phyloP scores from a whole-genome alignment of 257 asterid species.

The Parsonsia alboflavescens region DNA sequence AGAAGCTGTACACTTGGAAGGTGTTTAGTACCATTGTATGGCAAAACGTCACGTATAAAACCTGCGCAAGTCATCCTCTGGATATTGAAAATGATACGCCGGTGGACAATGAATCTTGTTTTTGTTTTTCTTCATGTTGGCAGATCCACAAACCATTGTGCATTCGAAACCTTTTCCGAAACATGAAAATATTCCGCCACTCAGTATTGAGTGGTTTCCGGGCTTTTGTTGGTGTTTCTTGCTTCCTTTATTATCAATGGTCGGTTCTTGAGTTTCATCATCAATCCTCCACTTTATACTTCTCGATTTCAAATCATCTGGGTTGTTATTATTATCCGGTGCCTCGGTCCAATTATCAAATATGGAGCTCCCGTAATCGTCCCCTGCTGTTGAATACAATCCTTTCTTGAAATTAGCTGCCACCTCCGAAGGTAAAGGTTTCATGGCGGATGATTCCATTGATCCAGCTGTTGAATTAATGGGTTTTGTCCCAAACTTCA shows the following conservation, averaged over 20 bases:
- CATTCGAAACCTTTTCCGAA: constrained; percentile 55
- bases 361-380: constrained; percentile 53
- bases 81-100: constrained; percentile 8
- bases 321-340: constrained; percentile 17
- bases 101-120: constrained; percentile 12
- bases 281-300: constrained; percentile 20
- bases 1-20: neutral
- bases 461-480: constrained; percentile 21
- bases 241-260: neutral
- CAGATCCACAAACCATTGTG: constrained; percentile 57
- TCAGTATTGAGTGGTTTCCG: constrained; percentile 21
- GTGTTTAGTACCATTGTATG: neutral
- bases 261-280: constrained; percentile 24
- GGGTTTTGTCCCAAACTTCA: constrained; percentile 19
- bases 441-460: constrained; percentile 33
- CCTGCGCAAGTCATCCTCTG: constrained; percentile 19
- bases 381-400: constrained; percentile 28
- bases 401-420: constrained; percentile 44
- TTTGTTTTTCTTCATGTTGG: constrained; percentile 26
- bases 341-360: constrained; percentile 64
- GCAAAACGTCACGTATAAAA: constrained; percentile 14
- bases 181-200: constrained; percentile 54
- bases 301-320: constrained; percentile 7
- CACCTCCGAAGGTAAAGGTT: constrained; percentile 58
- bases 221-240: neutral